phyloP scores from a whole-genome alignment of 2,329 filamentous ascomycete genomes.

The Proliferodiscus dingleyae region DNA sequence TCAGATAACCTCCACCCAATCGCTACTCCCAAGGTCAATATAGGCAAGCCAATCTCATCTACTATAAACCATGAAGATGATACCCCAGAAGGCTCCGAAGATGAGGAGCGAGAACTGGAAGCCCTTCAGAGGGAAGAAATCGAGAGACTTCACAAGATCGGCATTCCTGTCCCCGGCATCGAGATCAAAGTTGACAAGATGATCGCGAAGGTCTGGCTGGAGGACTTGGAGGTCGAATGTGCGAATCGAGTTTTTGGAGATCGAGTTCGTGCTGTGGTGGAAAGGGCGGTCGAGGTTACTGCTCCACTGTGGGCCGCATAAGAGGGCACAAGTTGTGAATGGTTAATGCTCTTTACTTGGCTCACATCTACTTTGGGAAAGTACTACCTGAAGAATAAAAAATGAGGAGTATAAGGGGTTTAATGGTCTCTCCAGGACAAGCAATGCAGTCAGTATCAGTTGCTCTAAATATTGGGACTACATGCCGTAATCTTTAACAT shows the following conservation, averaged over 20 bases:
- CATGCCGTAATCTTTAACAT: too few relatives aligned
- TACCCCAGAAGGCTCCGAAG: slow-evolving; percentile 28
- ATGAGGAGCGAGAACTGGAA: slow-evolving; percentile 34
- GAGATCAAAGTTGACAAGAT: slow-evolving; percentile 85
- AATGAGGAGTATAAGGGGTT: too few relatives aligned
- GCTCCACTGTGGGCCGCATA: slow-evolving; percentile 54
- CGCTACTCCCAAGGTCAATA: slow-evolving; percentile 53
- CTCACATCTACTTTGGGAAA: not conserved
- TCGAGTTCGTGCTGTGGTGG: slow-evolving; percentile 81
- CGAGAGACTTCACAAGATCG: slow-evolving; percentile 71
- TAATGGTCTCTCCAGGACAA: too few relatives aligned
- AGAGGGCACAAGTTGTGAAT: not conserved
- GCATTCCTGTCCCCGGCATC: slow-evolving; percentile 86
- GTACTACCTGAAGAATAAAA: not conserved
- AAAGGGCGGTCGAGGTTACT: slow-evolving; percentile 82
- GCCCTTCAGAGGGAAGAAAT: slow-evolving; percentile 56
- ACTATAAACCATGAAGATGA: slow-evolving; percentile 20
- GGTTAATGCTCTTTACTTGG: not conserved
- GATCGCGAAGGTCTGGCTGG: slow-evolving; percentile 84
- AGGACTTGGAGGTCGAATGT: slow-evolving; percentile 87
- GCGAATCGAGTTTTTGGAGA: slow-evolving; percentile 72
- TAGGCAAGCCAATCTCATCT: slow-evolving; percentile 29
- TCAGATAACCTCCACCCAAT: slow-evolving; percentile 76
- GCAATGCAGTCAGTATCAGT: too few relatives aligned
- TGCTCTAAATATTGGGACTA: too few relatives aligned